phyloP scores from a whole-genome alignment of 805 yeast genomes.

The Barnettozyma wickerhamii region DNA sequence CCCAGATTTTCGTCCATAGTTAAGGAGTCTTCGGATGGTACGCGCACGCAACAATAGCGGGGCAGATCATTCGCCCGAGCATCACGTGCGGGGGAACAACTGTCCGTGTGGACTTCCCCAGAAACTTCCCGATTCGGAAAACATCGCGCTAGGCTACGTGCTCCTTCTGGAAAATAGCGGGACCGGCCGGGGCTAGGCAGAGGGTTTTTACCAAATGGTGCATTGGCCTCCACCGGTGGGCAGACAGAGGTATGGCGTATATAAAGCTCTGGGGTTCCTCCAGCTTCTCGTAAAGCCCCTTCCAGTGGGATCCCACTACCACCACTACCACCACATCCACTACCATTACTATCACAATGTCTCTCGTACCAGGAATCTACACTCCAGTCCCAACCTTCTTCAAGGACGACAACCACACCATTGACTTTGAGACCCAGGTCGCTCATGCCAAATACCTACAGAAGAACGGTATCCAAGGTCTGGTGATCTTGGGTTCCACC shows the following conservation, averaged over 20 bases:
- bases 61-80: neutral
- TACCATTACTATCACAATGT: conserved; percentile 4
- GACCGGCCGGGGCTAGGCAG: neutral
- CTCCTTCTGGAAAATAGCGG: no score
- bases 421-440: conserved; percentile 43
- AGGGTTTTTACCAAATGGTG: neutral
- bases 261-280: no score
- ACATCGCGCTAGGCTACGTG: neutral
- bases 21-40: no score
- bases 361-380: conserved; percentile 40
- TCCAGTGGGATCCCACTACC: no score
- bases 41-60: neutral
- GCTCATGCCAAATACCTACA: conserved; percentile 40
- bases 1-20: no score
- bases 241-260: no score
- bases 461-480: conserved; percentile 42
- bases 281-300: no score
- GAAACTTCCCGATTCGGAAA: no score
- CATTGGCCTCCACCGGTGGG: neutral
- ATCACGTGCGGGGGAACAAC: neutral
- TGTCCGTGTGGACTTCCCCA: neutral
- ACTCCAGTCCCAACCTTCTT: conserved; percentile 54
- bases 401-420: conserved; percentile 33
- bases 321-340: neutral
- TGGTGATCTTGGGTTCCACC: conserved; percentile 48